Conservation (phyloP, 306 rosid species). For the Quillaja saponaria region DNA sequence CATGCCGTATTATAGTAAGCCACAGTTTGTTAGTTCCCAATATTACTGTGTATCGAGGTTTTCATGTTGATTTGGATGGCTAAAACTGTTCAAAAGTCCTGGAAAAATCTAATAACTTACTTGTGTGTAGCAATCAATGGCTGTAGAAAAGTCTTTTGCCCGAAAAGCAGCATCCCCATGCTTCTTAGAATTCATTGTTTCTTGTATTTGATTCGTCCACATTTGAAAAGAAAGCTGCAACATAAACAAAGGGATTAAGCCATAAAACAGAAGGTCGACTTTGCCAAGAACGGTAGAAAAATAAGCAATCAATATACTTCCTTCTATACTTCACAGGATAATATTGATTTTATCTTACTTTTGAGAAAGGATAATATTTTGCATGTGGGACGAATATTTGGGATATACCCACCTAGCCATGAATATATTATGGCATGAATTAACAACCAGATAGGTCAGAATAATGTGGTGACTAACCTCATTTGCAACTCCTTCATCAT, state of each 20-base stretch:
- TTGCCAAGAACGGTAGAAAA: constrained; percentile 21
- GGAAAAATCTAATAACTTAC: constrained; percentile 50
- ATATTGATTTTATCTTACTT: too few species aligned
- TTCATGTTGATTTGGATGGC: constrained; percentile 18
- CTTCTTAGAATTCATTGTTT: constrained; percentile 85
- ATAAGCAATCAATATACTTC: neutral
- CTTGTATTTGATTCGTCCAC: constrained; percentile 99
- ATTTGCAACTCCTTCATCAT: constrained; percentile 95
- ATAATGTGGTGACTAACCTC: constrained; percentile 57
- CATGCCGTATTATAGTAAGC: neutral
- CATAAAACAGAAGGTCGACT: constrained; percentile 17
- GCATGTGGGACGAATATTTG: neutral
- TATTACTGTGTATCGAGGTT: constrained; percentile 17
- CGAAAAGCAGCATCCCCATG: constrained; percentile 89
- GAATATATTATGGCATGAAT: neutral
- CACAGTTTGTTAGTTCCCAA: neutral
- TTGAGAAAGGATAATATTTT: neutral
- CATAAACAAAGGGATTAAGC: constrained; percentile 19
- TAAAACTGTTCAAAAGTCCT: neutral
- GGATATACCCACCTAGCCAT: neutral
- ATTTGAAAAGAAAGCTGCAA: constrained; percentile 93
- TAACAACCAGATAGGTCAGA: neutral
- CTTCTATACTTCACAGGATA: neutral
- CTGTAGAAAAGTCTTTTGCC: constrained; percentile 65
- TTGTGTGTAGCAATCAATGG: constrained; percentile 76